Evolutionary conservation across 306 rosid genomes (phyloP), one percentile per base, ranked within the genome.

Genomic region (Pterocarpus macrocarpus): DNA sequence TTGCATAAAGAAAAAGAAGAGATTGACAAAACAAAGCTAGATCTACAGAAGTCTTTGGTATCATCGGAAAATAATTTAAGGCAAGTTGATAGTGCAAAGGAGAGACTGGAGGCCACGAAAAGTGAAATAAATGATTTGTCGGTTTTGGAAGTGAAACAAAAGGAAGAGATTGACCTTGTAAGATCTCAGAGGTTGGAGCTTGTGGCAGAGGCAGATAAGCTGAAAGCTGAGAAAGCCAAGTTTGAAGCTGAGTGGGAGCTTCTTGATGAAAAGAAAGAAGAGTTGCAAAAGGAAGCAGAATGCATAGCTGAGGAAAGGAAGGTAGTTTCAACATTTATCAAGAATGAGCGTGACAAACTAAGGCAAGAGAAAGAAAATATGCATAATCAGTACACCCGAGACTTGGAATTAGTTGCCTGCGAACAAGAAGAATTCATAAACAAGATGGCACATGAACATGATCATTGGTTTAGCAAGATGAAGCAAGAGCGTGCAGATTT

Each of bases 161-260:
- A 96, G 80, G 97, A 96, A 88, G 99, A 96, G 81, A 88, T 96
- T 73, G 99, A 96, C 75, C 89, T 85, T 15, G 86, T 96, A 55
- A 86, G 99, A 84, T 90, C 90, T 82, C 88, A 93, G 86, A 90
- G 90, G 66, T 76, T 80, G 77, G 97, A 93, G 85, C 87, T 96
- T 74, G 75, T 91, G 86, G 90, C 69, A 11, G 98, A 93, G 87
- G 90, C 88, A 32, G 97, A 93, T 59, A 92, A 86, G 73, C 79
- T 93, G 86, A 80, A 91, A 79, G 85, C 73, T 36, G 99, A 96
- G 90, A 96, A 93, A 84, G 91, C 97, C 12, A 92, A 93, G 77
- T 96, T 96, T 84, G 99, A 96, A 90, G 83, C 84, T 63, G 98
- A 96, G 86, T 96, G 99, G 99, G 99, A 96, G 68, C 85, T 83